Conservation (phyloP, 495 filamentous ascomycete species). For the Talaromyces nanjingensis region DNA sequence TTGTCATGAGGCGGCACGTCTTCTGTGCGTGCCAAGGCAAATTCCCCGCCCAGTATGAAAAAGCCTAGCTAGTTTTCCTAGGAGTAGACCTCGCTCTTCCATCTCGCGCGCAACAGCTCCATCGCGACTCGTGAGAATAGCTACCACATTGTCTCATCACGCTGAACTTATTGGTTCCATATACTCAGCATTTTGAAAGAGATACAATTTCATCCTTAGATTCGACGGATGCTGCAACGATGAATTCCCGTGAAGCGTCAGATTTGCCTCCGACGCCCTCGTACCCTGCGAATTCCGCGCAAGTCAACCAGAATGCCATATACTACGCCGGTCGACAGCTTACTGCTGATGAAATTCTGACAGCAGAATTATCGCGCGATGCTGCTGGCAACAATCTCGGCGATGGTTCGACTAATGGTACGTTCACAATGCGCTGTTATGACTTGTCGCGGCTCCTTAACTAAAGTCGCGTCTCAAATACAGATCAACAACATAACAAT, state of each 20-base stretch:
- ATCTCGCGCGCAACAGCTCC: background rate
- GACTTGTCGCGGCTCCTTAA: slow-evolving; percentile 11
- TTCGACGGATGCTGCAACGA: slow-evolving; percentile 11
- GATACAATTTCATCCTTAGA: background rate
- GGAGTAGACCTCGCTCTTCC: background rate
- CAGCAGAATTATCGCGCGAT: slow-evolving; percentile 41
- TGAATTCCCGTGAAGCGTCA: slow-evolving; percentile 42
- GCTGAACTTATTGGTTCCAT: slow-evolving; percentile 8
- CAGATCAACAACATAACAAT: slow-evolving; percentile 41
- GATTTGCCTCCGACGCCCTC: slow-evolving; percentile 43
- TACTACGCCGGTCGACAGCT: slow-evolving; percentile 42
- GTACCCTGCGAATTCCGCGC: slow-evolving; percentile 41
- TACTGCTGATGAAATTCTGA: slow-evolving; percentile 39
- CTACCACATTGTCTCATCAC: background rate
- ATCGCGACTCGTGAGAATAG: background rate
- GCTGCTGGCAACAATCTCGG: slow-evolving; percentile 33
- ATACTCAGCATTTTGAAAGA: background rate
- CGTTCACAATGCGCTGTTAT: slow-evolving; percentile 34
- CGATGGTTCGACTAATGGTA: slow-evolving; percentile 35
- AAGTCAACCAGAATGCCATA: slow-evolving; percentile 41
- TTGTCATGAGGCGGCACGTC: slow-evolving; percentile 2
- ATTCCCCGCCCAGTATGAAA: slow-evolving; percentile 8
- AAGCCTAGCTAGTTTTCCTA: slow-evolving; percentile 2
- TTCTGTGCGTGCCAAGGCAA: slow-evolving; percentile 9
- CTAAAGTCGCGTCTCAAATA: slow-evolving; percentile 34